These are phyloP conservation scores for Pinus albicaulis DNA, from an alignment of 75 land plant species.

Conservation along the genomic window DNA sequence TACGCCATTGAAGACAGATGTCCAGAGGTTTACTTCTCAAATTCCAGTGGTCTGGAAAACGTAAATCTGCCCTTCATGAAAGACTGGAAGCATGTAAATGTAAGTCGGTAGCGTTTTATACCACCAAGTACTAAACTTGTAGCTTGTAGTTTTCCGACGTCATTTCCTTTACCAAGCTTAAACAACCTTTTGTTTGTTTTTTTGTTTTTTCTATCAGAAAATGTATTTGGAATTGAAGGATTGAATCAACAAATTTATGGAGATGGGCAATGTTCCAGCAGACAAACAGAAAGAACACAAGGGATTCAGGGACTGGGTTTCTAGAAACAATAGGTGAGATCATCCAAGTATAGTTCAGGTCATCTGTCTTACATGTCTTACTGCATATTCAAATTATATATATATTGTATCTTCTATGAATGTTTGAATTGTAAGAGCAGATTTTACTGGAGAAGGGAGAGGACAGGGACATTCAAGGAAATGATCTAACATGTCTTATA, in stretches of 20 bases:
- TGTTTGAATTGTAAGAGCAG: slow-evolving; percentile 16
- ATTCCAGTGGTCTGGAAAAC: background rate
- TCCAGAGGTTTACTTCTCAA: background rate
- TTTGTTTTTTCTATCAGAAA: slow-evolving; percentile 18
- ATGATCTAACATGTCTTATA: slow-evolving; percentile 42
- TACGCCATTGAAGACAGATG: slow-evolving; percentile 8
- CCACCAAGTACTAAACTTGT: too few species aligned
- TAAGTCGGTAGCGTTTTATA: background rate
- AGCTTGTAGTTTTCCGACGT: too few species aligned
- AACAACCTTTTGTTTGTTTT: background rate
- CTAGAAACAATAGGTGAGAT: slow-evolving; percentile 1
- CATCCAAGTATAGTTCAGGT: slow-evolving; percentile 17
- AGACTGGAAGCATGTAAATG: background rate
- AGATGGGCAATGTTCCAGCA: slow-evolving; percentile 26
- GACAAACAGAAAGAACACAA: slow-evolving; percentile 17
- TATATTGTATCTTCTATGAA: background rate
- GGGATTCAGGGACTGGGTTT: slow-evolving; percentile 12
- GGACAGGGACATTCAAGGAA: slow-evolving; percentile 34
- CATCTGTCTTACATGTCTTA: background rate
- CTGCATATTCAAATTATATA: background rate
- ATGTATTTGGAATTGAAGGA: slow-evolving; percentile 52
- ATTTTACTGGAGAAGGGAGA: slow-evolving; percentile 36
- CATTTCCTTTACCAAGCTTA: too few species aligned
- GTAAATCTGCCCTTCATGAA: background rate
- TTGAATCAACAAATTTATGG: slow-evolving; percentile 25